phyloP scores from a whole-genome alignment of 2,329 filamentous ascomycete genomes.

The Xylariaceae sp. region DNA sequence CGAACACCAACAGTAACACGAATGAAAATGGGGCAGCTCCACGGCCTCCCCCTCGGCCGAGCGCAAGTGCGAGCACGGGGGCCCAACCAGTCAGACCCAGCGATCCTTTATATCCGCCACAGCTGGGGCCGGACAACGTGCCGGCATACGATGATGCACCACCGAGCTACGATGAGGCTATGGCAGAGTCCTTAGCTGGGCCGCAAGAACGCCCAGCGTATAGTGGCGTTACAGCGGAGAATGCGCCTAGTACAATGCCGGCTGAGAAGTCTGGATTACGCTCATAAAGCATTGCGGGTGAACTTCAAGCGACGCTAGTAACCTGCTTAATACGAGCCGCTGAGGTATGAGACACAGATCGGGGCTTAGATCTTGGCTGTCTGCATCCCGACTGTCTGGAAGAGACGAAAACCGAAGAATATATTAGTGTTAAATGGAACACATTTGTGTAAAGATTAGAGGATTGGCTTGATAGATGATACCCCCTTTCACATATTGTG shows the following conservation, averaged over 20 bases:
- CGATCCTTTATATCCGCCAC: conserved; percentile 65
- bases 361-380: not conserved
- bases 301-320: not conserved
- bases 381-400: no score
- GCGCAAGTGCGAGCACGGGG: conserved; percentile 25
- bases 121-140: conserved; percentile 54
- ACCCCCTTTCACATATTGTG: conserved; percentile 5
- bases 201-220: conserved; percentile 72
- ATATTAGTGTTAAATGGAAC: no score
- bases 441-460: no score
- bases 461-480: conserved; percentile 26
- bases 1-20: conserved; percentile 18
- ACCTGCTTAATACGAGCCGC: no score
- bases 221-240: conserved; percentile 66
- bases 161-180: conserved; percentile 91
- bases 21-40: conserved; percentile 32
- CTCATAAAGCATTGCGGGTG: conserved; percentile 15
- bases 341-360: not conserved
- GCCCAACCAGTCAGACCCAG: conserved; percentile 34
- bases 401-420: no score
- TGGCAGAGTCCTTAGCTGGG: conserved; percentile 74
- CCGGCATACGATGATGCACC: conserved; percentile 75
- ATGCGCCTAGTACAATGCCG: conserved; percentile 57
- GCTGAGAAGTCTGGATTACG: conserved; percentile 36
- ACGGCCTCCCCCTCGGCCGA: conserved; percentile 48